These are phyloP conservation scores for Gleditsia sinensis DNA, from an alignment of 306 rosid genomes.

Conservation along the genomic window DNA sequence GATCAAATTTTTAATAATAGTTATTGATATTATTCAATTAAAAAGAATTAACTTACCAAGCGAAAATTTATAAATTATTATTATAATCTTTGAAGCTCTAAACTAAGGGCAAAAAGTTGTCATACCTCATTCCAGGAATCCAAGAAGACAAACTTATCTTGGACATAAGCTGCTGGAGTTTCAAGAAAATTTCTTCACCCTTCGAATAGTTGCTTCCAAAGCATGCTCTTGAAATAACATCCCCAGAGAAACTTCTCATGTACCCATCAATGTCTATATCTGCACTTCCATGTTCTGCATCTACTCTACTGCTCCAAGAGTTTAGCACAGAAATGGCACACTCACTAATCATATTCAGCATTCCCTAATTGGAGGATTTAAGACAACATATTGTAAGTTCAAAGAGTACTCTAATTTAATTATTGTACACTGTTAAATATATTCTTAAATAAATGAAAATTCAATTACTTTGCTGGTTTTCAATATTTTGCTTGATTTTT, in stretches of 20 bases:
- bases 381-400: neutral
- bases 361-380: constrained; percentile 23
- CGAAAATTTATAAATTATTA: no score
- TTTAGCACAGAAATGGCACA: constrained; percentile 27
- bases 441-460: no score
- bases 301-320: constrained; percentile 23
- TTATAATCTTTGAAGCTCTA: no score
- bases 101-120: no score
- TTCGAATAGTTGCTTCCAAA: constrained; percentile 42
- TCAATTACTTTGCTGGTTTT: no score
- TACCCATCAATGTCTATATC: constrained; percentile 35
- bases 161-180: constrained; percentile 19
- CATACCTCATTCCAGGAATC: constrained; percentile 40
- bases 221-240: constrained; percentile 48
- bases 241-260: constrained; percentile 35
- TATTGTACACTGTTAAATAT: no score
- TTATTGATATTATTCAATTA: no score
- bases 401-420: no score
- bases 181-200: neutral
- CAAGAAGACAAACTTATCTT: neutral
- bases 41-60: no score
- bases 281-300: constrained; percentile 27
- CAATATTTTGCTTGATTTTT: no score
- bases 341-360: constrained; percentile 32
- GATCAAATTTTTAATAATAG: no score